Conservation (phyloP, 2,329 filamentous ascomycete genomes). For the Eutypella sp. region DNA sequence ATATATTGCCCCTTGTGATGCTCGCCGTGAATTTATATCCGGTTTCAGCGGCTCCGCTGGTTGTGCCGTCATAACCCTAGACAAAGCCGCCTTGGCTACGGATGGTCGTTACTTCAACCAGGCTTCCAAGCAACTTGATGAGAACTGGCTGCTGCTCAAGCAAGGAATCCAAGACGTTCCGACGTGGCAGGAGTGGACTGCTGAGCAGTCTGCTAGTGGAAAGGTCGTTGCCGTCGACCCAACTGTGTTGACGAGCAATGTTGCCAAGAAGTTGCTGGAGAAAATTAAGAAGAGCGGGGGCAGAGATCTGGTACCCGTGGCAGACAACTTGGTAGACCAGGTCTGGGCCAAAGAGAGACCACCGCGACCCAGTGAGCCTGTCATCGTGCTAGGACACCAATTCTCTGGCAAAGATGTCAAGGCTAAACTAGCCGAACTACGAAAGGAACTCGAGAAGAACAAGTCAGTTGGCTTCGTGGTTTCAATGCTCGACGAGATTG, state of each 20-base stretch:
- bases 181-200: constrained; percentile 95
- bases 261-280: constrained; percentile 67
- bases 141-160: constrained; percentile 88
- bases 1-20: constrained; percentile 96
- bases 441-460: constrained; percentile 89
- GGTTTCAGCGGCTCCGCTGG: constrained; percentile 95
- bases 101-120: constrained; percentile 99
- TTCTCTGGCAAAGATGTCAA: constrained; percentile 79
- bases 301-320: constrained; percentile 66
- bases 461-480: constrained; percentile 83
- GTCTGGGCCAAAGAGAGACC: constrained; percentile 81
- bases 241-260: constrained; percentile 67
- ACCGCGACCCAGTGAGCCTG: constrained; percentile 66
- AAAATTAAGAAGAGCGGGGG: constrained; percentile 86
- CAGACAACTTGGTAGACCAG: constrained; percentile 80
- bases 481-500: constrained; percentile 93
- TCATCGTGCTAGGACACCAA: constrained; percentile 65
- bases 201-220: constrained; percentile 78
- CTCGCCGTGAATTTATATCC: constrained; percentile 81
- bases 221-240: constrained; percentile 91
- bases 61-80: constrained; percentile 79
- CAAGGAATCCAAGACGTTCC: constrained; percentile 90
- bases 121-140: constrained; percentile 82
- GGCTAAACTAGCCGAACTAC: constrained; percentile 77
- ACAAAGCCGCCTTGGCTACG: constrained; percentile 85